These are phyloP conservation scores for Mycena metata DNA, from an alignment of 768 basidiomycete species.

Conservation along the genomic window DNA sequence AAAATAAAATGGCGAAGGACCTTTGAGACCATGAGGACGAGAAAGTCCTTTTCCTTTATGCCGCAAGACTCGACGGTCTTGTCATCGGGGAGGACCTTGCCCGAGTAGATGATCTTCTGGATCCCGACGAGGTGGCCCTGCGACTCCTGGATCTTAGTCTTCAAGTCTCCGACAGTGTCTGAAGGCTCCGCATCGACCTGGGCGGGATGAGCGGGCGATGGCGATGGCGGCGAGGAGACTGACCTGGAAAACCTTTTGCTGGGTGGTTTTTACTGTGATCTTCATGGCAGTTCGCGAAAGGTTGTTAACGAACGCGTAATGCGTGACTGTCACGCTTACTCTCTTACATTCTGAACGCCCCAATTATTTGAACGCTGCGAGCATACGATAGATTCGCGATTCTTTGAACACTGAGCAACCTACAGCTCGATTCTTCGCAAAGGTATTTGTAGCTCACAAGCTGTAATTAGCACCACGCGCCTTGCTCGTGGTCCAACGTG, in stretches of 20 bases:
- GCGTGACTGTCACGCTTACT: conserved; percentile 2
- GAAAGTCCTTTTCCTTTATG: conserved; percentile 98
- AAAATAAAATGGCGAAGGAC: conserved; percentile 53
- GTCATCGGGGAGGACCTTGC: conserved; percentile 90
- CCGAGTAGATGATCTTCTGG: conserved; percentile 97
- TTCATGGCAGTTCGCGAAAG: conserved; percentile 77
- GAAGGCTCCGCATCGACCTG: conserved; percentile 83
- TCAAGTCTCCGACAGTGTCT: conserved; percentile 84
- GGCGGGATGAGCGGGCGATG: conserved; percentile 5
- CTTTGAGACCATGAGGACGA: conserved; percentile 99
- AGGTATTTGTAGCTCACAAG: too few relatives aligned
- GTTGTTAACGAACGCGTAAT: background rate
- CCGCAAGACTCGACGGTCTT: conserved; percentile 90
- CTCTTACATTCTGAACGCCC: too few relatives aligned
- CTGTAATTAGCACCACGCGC: too few relatives aligned
- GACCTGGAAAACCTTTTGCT: conserved; percentile 90
- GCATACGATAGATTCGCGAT: too few relatives aligned
- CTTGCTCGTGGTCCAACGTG: too few relatives aligned
- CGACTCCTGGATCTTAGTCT: conserved; percentile 82
- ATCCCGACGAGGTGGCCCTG: conserved; percentile 80
- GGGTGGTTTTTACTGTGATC: conserved; percentile 95
- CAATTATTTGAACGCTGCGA: too few relatives aligned
- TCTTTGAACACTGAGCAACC: too few relatives aligned
- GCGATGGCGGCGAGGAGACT: conserved; percentile 7
- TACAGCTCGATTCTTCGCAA: too few relatives aligned